Conservation (phyloP, 371 early-diverging fungal genomes). For the Lichtheimia ramosa region DNA sequence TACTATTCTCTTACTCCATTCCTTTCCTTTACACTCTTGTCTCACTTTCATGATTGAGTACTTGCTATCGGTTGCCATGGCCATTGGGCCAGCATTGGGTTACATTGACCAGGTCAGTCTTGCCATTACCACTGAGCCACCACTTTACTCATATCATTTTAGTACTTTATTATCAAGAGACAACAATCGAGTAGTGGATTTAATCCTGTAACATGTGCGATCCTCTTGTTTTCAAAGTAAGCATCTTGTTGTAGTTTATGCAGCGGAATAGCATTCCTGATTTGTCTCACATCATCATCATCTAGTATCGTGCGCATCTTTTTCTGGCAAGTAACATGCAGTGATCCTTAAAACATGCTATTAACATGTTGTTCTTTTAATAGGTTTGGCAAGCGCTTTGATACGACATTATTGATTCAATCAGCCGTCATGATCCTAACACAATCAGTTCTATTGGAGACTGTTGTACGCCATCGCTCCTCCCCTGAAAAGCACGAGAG, state of each 20-base stretch:
- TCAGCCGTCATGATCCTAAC: conserved; percentile 61
- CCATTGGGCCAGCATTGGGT: conserved; percentile 23
- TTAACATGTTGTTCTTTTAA: neutral
- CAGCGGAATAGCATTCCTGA: neutral
- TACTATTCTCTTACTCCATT: neutral
- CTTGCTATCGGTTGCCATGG: conserved; percentile 20
- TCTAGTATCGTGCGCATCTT: conserved; percentile 19
- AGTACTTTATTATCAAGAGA: conserved; percentile 23
- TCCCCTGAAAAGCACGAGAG: conserved; percentile 9
- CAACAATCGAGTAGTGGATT: conserved; percentile 26
- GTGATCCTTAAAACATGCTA: too few relatives aligned
- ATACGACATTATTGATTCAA: conserved; percentile 55
- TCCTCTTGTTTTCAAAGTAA: conserved; percentile 28
- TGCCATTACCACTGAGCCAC: too few relatives aligned
- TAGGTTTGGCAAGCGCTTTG: conserved; percentile 61
- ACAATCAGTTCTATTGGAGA: conserved; percentile 55
- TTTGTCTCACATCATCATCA: neutral
- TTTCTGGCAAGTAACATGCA: conserved; percentile 15
- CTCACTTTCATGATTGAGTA: too few relatives aligned
- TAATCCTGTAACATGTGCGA: conserved; percentile 25
- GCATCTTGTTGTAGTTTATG: neutral
- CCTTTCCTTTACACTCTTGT: conserved; percentile 1
- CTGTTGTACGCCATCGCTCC: conserved; percentile 33
- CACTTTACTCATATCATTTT: neutral
- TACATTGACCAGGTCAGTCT: conserved; percentile 25